Conservation (phyloP, 2,329 filamentous ascomycete genomes). For the Xylaria sp. region DNA sequence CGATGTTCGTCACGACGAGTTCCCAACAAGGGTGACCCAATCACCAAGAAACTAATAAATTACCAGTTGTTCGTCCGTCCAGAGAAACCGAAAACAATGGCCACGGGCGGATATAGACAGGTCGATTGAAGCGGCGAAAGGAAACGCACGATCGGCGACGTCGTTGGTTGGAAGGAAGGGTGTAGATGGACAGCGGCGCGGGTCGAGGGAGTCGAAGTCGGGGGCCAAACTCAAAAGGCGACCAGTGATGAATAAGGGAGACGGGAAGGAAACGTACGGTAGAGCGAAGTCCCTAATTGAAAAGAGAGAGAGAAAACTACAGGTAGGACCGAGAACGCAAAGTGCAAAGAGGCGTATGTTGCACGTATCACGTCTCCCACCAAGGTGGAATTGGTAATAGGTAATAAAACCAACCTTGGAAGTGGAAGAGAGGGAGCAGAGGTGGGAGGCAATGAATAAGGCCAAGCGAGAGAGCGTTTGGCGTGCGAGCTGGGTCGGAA, state of each 20-base stretch:
- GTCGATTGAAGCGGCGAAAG: neutral
- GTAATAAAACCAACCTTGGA: conserved; percentile 1
- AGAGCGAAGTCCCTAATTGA: conserved; percentile 11
- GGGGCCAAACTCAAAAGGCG: conserved; percentile 20
- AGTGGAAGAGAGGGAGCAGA: conserved; percentile 19
- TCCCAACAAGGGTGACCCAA: neutral
- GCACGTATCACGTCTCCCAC: conserved; percentile 25
- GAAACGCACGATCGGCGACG: neutral
- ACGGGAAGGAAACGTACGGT: conserved; percentile 13
- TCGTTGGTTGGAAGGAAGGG: conserved; percentile 3
- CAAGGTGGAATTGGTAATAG: conserved; percentile 19
- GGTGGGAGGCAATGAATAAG: conserved; percentile 29
- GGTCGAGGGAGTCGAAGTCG: conserved; percentile 18
- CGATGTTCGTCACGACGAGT: neutral
- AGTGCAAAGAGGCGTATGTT: conserved; percentile 10
- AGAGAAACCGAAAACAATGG: neutral
- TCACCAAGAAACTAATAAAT: neutral
- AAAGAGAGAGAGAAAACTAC: neutral
- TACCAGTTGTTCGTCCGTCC: neutral
- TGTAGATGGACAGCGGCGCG: neutral
- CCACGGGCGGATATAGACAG: neutral
- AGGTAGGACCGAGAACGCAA: conserved; percentile 21
- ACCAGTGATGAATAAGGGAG: conserved; percentile 14
- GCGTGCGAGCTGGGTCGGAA: conserved; percentile 13
- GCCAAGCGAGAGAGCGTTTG: conserved; percentile 17